Base-by-base conservation (phyloP, 106 monocot species). In the Phalaenopsis equestris region DNA sequence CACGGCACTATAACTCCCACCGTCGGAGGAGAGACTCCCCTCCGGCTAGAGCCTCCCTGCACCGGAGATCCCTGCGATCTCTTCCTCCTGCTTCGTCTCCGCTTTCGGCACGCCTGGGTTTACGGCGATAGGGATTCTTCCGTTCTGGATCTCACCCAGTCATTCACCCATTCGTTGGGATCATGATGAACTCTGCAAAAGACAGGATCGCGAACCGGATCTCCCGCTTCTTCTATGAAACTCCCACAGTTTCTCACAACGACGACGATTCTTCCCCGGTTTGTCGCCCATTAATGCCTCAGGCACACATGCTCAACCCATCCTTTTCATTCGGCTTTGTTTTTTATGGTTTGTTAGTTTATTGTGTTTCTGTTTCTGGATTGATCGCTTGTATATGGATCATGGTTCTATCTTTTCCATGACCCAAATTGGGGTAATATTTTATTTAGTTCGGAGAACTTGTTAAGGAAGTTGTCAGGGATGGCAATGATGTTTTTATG, bases 151-250 rank as follows among this genome's bases (percentile, higher is more conserved):
- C 10, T 3, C 47, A 75, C 67, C 11, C 52, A 52, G 3, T 10
- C 12, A 3, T 12, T 52, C 52, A 3, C 15, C 11, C 11, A 7
- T 2, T 12, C 52, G 12, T 14, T 52, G 52, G 52, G 52, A 52
- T 52, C 67, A 88, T 88, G 84, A 88, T 88, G 84, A 77, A 75
- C 49, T 81, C 87, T 16, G 88, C 83, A 89, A 93, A 88, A 80
- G 93, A 87, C 58, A 93, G 85, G 88, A 81, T 93, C 47, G 77
- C 89, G 38, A 87, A 84, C 10, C 88, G 84, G 88, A 84, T 93
- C 46, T 85, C 90, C 45, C 88, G 88, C 73, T 80, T 93, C 23
- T 80, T 90, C 36, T 85, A 84, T 36, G 93, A 93, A 67, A 85
- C 90, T 11, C 82, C 88, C 72, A 15, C 79, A 12, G 52, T 52